Evolutionary conservation across 2,329 filamentous ascomycete species (phyloP), one percentile per base, ranked within the genome.

Genomic region (Ceratocystis variospora): DNA sequence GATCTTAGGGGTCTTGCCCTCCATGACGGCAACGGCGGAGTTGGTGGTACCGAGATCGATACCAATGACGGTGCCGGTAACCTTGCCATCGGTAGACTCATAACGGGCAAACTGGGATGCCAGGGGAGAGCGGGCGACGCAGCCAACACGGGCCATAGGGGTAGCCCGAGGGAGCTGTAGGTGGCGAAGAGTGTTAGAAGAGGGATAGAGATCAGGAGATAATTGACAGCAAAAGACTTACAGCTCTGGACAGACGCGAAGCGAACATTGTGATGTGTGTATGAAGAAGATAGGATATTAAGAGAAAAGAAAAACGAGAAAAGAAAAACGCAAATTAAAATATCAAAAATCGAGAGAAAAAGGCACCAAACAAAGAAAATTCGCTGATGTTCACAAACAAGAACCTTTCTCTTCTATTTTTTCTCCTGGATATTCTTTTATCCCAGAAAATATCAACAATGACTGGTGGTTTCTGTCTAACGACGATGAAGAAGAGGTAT

Each of bases 1-100:
- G 77, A 97, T 97, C 79, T 87, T 90, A 73, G 93, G 90, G 67
- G 83, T 79, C 83, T 96, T 96, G 79, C 93, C 94, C 83, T 97
- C 93, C 92, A 97, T 96, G 71, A 97, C 82, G 74, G 92, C 93
- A 69, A 97, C 93, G 67, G 93, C 93, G 69, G 93, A 96, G 85
- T 97, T 97, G 73, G 93, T 97, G 75, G 93, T 97, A 75, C 93
- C 93, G 74, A 97, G 80, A 83, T 97, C 93, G 77, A 97, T 96
- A 87, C 94, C 94, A 75, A 97, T 96, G 77, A 97, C 93, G 74
- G 89, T 80, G 75, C 94, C 94, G 81, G 93, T 90, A 69, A 97
- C 90, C 85, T 96, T 96, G 73, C 83, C 84, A 71, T 88, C 86
- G 71, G 89, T 87, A 50, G 86, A 88, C 77, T 88, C 87, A 80